Evolutionary conservation across 768 basidiomycete genomes (phyloP), one percentile per base, ranked within the genome.

Genomic region (Vararia minispora): DNA sequence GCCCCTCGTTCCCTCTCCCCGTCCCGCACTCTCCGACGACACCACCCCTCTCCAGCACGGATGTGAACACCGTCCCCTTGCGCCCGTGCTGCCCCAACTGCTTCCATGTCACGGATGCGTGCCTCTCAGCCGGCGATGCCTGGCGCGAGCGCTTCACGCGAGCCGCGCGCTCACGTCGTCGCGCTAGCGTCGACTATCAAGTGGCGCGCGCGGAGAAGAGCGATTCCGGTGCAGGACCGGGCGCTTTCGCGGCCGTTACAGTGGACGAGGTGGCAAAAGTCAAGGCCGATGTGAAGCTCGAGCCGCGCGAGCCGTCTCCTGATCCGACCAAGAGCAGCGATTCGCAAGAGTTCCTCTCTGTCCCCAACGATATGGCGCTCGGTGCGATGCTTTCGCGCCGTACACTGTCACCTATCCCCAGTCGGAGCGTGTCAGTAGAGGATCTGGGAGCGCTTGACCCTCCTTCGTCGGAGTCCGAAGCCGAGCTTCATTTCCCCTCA

Each of bases 1-100:
- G 37, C 22, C 40, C 17, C 39, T 51, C 46, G 17, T 46, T 39
- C 37, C 44, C 48, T n/a, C 39, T 29, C 28, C 45, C 14, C 33
- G 41, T 27, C 39, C 52, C 23, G 41, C 41, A 31, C 42, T 40
- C 35, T 31, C 37, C 25, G 40, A 42, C 7, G 16, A 9, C 58
- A 58, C 25, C 55, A 57, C 9, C 50, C 57, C 6, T 61, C 62
- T 20, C 46, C 60, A 6, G 59, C 14, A 47, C 66, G 12, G 56
- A 65, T 28, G 43, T 57, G 18, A 45, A 63, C 22, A 84, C 78
- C 0, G 57, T 87, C 1, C 84, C 84, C 6, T 60, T 87, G 12
- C 75, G 84, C 29, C 64, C 74, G 10, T 87, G 84, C 55, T 87
- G 84, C 49, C 54, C 65, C 7, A 68, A 74, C 31, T 87, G 84